Evolutionary conservation across 345 rosid species (phyloP).

Genomic region (Citrus glauca): DNA sequence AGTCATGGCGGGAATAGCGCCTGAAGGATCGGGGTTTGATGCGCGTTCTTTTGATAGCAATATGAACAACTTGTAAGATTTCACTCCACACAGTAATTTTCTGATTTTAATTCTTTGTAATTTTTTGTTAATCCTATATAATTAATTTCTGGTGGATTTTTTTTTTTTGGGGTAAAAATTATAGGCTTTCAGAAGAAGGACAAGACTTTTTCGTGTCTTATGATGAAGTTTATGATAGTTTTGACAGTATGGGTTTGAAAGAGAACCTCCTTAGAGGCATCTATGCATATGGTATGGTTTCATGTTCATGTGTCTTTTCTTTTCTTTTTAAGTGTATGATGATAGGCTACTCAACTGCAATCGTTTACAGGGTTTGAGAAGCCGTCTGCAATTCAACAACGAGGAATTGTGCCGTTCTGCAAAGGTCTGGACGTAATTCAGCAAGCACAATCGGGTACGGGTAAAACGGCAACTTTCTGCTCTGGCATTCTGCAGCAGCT

Average conservation of each 20-base stretch:
- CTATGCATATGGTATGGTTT: constrained; percentile 37
- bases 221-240: constrained; percentile 45
- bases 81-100: neutral
- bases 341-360: neutral
- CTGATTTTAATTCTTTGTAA: neutral
- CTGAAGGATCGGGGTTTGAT: constrained; percentile 43
- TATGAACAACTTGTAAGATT: constrained; percentile 39
- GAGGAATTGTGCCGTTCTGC: constrained; percentile 28
- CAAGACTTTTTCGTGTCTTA: constrained; percentile 36
- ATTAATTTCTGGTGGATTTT: neutral
- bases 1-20: constrained; percentile 42
- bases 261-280: constrained; percentile 50
- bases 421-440: constrained; percentile 28
- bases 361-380: constrained; percentile 18
- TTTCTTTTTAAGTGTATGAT: neutral
- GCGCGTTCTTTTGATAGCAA: constrained; percentile 33
- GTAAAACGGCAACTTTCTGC: constrained; percentile 32
- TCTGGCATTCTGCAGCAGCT: constrained; percentile 24
- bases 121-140: neutral
- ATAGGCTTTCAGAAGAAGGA: constrained; percentile 36
- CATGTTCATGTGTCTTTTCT: neutral
- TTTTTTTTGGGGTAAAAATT: neutral
- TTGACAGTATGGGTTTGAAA: constrained; percentile 46
- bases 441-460: constrained; percentile 31
- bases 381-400: constrained; percentile 29